phyloP scores from a whole-genome alignment of 2,329 filamentous ascomycete genomes.

The Catunica adiposa region DNA sequence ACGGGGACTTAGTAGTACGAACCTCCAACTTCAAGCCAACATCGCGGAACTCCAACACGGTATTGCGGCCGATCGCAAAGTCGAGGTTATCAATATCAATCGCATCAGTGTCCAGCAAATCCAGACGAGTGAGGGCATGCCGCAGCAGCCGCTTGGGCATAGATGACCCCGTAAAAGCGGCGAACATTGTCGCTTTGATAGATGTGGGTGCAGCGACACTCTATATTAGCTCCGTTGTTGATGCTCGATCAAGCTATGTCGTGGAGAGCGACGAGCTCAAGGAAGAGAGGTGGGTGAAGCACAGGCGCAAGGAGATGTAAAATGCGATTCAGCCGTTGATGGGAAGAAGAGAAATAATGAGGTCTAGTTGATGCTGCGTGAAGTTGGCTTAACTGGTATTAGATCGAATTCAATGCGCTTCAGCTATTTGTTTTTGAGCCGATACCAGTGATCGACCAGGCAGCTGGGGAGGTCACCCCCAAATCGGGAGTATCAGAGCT shows the following conservation, averaged over 20 bases:
- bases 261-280: neutral
- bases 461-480: neutral
- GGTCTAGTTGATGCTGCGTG: neutral
- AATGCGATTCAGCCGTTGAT: neutral
- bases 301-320: neutral
- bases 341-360: neutral
- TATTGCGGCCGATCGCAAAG: constrained; percentile 65
- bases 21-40: constrained; percentile 64
- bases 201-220: neutral
- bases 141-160: constrained; percentile 82
- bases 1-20: neutral
- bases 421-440: neutral
- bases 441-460: neutral
- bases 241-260: constrained; percentile 1
- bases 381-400: neutral
- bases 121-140: constrained; percentile 67
- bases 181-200: constrained; percentile 35
- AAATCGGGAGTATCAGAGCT: neutral
- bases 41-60: constrained; percentile 71
- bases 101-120: constrained; percentile 74
- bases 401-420: neutral
- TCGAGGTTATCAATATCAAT: constrained; percentile 77
- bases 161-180: constrained; percentile 45
- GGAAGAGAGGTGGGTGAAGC: neutral
- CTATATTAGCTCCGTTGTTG: neutral